A percentile compares a stretch with the other conserved stretches of the same genome.
Evolutionary conservation across 2,329 filamentous ascomycete genomes (phyloP).

Genomic region (Diaporthe australafricana): DNA sequence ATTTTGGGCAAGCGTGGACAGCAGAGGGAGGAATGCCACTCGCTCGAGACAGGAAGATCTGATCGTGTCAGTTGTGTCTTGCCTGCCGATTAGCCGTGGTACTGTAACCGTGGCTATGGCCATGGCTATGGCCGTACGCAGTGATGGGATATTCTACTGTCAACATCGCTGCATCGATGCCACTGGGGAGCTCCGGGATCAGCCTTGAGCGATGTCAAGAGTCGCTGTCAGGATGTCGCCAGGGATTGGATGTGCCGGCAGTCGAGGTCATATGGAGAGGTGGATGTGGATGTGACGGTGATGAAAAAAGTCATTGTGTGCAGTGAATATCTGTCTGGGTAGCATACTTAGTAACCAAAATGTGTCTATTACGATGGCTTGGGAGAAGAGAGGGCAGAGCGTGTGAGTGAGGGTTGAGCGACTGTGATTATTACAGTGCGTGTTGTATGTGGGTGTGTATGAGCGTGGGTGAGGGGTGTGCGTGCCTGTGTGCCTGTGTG

Average conservation of each 20-base stretch:
- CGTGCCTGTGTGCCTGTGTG: not conserved
- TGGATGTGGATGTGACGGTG: constrained; percentile 8
- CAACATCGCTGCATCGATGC: not conserved
- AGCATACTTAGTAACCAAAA: no score
- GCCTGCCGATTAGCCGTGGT: constrained; percentile 12
- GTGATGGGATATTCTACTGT: not conserved
- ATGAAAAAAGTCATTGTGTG: not conserved
- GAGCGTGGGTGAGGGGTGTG: not conserved
- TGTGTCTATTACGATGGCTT: not conserved
- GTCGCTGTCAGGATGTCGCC: not conserved
- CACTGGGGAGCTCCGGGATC: not conserved
- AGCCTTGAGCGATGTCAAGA: not conserved
- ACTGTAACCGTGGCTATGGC: not conserved
- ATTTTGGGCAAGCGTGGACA: not conserved
- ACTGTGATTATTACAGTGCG: not conserved
- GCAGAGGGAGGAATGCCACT: not conserved
- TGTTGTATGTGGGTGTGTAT: not conserved
- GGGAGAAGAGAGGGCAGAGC: not conserved
- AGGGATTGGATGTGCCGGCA: constrained; percentile 1
- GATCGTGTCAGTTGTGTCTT: not conserved
- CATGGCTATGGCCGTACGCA: not conserved
- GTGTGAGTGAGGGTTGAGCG: not conserved
- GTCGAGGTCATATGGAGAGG: not conserved
- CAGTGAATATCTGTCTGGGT: constrained; percentile 6
- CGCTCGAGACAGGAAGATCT: not conserved